These are phyloP conservation scores for Flaveria ramosissima DNA, from an alignment of 129 eudicot genomes.

Conservation along the genomic window DNA sequence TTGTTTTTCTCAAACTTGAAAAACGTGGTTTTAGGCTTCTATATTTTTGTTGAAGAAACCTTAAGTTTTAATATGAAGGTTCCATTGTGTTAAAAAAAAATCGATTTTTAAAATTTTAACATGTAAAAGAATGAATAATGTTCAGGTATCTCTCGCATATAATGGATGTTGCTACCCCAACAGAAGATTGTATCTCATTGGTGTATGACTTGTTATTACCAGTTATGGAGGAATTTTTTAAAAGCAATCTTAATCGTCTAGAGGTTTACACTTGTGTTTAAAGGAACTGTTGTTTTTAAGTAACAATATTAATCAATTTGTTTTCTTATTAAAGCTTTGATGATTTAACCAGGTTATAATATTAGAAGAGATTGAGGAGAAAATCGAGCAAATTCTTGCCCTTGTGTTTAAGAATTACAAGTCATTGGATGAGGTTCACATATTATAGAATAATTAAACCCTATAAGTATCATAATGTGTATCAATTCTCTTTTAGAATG, in stretches of 20 bases:
- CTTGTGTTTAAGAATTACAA: slow-evolving; percentile 77
- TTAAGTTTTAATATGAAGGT: background rate
- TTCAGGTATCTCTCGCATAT: slow-evolving; percentile 71
- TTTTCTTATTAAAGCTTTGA: background rate
- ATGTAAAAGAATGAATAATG: no score
- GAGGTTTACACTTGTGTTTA: slow-evolving; percentile 48
- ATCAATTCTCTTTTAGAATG: no score
- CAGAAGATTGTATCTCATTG: slow-evolving; percentile 69
- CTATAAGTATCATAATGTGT: no score
- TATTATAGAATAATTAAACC: background rate
- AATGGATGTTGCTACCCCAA: slow-evolving; percentile 94
- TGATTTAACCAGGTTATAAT: slow-evolving; percentile 64
- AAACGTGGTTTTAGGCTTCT: background rate
- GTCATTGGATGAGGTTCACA: slow-evolving; percentile 62
- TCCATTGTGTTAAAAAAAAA: background rate
- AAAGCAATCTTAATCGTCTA: slow-evolving; percentile 68
- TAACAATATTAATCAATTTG: slow-evolving; percentile 17
- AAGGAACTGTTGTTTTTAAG: background rate
- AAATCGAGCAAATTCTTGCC: slow-evolving; percentile 61
- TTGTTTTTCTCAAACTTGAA: background rate
- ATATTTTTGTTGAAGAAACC: background rate
- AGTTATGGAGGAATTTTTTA: slow-evolving; percentile 52
- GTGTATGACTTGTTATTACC: slow-evolving; percentile 67
- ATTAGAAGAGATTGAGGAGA: slow-evolving; percentile 73
- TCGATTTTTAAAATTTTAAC: no score